Evolutionary conservation across 768 basidiomycete species (phyloP), one percentile per base, ranked within the genome.

Genomic region (Tylopilus rubrobrunneus): DNA sequence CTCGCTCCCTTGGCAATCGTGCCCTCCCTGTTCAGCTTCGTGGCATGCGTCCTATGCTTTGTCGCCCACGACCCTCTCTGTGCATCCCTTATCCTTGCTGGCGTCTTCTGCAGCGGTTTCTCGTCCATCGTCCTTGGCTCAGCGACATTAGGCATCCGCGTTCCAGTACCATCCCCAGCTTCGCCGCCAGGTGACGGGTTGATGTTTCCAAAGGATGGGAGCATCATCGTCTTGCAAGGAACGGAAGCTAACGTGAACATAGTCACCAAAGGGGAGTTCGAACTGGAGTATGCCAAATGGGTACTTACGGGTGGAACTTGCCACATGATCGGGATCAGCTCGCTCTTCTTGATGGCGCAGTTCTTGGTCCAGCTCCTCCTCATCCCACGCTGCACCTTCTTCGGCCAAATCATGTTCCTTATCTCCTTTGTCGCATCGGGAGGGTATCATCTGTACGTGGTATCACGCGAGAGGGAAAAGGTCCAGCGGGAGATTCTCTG

Each of bases 331-430:
- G 68, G 64, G 14, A 2, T 64, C 7, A 56, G 48, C 49, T 67
- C 67, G 19, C 48, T 72, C 45, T 55, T 71, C 15, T 53, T 71
- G 42, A 53, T 62, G 45, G 17, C 40, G 27, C 71, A 73, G 48
- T 69, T 64, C 53, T 45, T 73, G 48, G 25, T 45, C 9, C 71
- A 72, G 44, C 62, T 72, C 31, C 61, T 73, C 37, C 52, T 71
- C 28, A 59, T 69, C 10, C 69, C 69, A 2, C 63, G 58, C 34
- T 51, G 64, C 48, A 61, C 59, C 14, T 55, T 73, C 36, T 71
- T 72, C 19, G 71, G 71, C 15, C 71, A 73, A 49, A 62, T 72
- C 29, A 10, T 64, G 47, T 67, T 63, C 48, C 65, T 72, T 8
- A 0, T 56, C 40, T 61, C 69, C 23, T 57, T 73, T 43, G 48